A percentile compares a stretch with the other conserved stretches of the same genome.
These are phyloP conservation scores for Albifimbria verrucaria DNA, from an alignment of 2,329 filamentous ascomycete species.

Conservation along the genomic window DNA sequence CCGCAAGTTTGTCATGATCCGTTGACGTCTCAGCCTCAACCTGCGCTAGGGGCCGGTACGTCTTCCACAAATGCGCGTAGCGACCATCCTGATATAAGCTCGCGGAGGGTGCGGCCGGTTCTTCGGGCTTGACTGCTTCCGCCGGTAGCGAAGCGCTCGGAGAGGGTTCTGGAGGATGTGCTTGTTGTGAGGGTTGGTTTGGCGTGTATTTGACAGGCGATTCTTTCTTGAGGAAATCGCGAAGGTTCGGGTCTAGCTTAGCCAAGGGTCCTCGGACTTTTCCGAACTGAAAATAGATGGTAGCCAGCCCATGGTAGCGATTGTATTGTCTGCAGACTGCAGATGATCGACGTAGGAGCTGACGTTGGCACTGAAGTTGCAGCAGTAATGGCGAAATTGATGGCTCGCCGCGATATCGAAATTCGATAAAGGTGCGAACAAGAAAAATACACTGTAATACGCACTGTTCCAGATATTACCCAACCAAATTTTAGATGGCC, in stretches of 20 bases:
- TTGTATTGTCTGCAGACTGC: no score
- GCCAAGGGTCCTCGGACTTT: conserved; percentile 56
- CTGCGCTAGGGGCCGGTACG: conserved; percentile 70
- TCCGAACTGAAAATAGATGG: conserved; percentile 49
- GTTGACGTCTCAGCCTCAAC: conserved; percentile 67
- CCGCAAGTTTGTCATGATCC: conserved; percentile 75
- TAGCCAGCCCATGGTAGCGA: conserved; percentile 53
- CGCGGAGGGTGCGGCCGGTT: conserved; percentile 39
- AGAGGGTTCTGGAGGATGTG: conserved; percentile 8
- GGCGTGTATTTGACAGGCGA: conserved; percentile 66
- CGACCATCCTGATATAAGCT: conserved; percentile 59
- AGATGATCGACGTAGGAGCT: no score
- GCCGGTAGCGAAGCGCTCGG: conserved; percentile 10
- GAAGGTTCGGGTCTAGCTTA: conserved; percentile 77
- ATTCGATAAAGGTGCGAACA: no score
- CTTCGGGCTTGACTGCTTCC: conserved; percentile 9
- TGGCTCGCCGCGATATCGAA: no score
- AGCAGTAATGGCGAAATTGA: no score
- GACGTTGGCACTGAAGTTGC: no score
- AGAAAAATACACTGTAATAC: no score
- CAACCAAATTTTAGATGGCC: no score
- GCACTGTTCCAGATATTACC: no score
- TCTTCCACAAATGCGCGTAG: conserved; percentile 87
- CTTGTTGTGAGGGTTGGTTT: conserved; percentile 19
- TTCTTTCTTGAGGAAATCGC: conserved; percentile 81